A percentile compares a stretch with the other conserved stretches of the same genome.
These are phyloP conservation scores for Ustilago shanxiensis DNA, from an alignment of 1,284 basidiomycete species.

Conservation along the genomic window DNA sequence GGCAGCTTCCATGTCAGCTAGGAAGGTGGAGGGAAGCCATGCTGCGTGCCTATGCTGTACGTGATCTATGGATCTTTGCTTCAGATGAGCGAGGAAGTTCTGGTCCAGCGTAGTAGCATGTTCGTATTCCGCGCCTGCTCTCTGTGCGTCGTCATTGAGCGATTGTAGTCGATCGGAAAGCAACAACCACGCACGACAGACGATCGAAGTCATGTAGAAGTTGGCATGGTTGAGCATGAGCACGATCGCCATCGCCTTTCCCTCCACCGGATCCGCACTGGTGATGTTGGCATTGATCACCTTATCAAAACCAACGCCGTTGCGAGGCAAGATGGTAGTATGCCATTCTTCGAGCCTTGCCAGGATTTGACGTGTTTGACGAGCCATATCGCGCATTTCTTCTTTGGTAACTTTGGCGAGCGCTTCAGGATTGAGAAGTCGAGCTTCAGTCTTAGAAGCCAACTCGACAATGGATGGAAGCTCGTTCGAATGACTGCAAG, in stretches of 20 bases:
- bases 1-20: conserved; percentile 26
- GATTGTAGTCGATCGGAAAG: conserved; percentile 35
- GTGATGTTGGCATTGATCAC: conserved; percentile 17
- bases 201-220: conserved; percentile 33
- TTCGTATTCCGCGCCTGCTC: conserved; percentile 20
- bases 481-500: conserved; percentile 12
- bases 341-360: conserved; percentile 32
- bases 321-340: conserved; percentile 10
- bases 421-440: conserved; percentile 23
- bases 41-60: conserved; percentile 25
- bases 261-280: conserved; percentile 10
- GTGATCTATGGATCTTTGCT: conserved; percentile 24
- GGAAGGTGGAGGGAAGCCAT: conserved; percentile 34
- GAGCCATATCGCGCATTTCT: conserved; percentile 35
- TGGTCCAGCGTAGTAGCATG: conserved; percentile 2
- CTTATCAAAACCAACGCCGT: conserved; percentile 17
- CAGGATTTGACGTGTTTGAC: conserved; percentile 25
- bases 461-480: conserved; percentile 24
- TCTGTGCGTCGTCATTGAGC: conserved; percentile 11
- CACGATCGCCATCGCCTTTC: conserved; percentile 19
- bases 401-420: conserved; percentile 30
- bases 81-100: conserved; percentile 23
- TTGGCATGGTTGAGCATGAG: conserved; percentile 36
- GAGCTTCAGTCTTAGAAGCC: conserved; percentile 18
- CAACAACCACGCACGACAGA: conserved; percentile 33